Evolutionary conservation across 1,139 yeast species (phyloP).

Genomic region (Diutina siamensis): DNA sequence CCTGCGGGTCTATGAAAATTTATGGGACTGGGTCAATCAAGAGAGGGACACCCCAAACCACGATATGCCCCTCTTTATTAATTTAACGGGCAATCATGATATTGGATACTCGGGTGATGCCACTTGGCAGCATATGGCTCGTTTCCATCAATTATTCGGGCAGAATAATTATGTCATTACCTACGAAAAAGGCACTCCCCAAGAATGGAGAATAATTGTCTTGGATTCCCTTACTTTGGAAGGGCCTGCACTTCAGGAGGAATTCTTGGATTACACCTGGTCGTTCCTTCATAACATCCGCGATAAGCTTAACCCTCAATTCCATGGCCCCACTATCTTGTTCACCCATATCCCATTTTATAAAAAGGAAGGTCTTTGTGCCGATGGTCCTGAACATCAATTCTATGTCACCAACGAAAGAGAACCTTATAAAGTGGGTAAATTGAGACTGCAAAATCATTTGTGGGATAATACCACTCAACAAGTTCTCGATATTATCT

Average conservation of each 20-base stretch:
- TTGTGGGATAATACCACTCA: constrained; percentile 55
- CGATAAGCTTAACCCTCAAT: constrained; percentile 29
- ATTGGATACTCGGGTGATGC: constrained; percentile 94
- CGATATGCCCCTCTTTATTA: constrained; percentile 50
- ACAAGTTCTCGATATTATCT: constrained; percentile 54
- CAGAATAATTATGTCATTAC: constrained; percentile 73
- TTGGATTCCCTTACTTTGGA: constrained; percentile 75
- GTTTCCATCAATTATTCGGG: constrained; percentile 69
- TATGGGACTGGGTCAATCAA: constrained; percentile 54
- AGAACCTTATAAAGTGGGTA: constrained; percentile 59
- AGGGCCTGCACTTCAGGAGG: constrained; percentile 79
- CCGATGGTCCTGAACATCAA: constrained; percentile 64
- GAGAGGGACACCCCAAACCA: constrained; percentile 21
- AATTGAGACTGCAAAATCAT: constrained; percentile 81
- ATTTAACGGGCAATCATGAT: constrained; percentile 91
- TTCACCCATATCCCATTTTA: constrained; percentile 86
- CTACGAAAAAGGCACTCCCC: constrained; percentile 47
- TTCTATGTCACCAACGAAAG: constrained; percentile 49
- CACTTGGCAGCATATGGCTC: constrained; percentile 78
- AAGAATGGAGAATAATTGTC: constrained; percentile 77
- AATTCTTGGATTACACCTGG: constrained; percentile 57
- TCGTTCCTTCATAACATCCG: constrained; percentile 52
- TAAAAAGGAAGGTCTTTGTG: constrained; percentile 70
- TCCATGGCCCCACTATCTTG: constrained; percentile 69
- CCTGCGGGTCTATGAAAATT: constrained; percentile 44